phyloP scores from a whole-genome alignment of 2,329 filamentous ascomycete species.

The Bertia moriformis region DNA sequence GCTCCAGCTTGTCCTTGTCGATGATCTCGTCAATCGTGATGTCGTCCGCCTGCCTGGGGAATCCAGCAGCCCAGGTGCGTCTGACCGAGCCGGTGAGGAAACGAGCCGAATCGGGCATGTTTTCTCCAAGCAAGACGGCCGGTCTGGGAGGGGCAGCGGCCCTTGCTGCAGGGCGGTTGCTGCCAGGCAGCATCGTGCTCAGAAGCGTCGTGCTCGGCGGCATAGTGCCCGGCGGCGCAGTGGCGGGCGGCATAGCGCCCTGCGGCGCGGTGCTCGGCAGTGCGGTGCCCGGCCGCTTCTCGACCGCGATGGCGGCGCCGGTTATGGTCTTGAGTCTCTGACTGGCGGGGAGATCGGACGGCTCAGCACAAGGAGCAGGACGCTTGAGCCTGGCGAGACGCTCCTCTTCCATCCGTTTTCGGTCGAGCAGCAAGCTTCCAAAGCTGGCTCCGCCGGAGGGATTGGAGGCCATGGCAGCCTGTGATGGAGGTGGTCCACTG shows the following conservation, averaged over 20 bases:
- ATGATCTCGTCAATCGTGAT: conserved; percentile 81
- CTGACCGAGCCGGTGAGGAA: conserved; percentile 51
- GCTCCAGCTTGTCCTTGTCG: conserved; percentile 54
- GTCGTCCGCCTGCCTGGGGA: conserved; percentile 47
- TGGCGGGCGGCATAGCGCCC: background rate
- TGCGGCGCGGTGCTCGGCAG: background rate
- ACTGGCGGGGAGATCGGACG: conserved; percentile 4
- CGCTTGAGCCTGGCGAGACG: conserved; percentile 58
- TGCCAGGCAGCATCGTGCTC: background rate
- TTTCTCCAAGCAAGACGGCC: background rate
- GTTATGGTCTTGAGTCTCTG: background rate
- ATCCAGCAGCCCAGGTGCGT: conserved; percentile 63
- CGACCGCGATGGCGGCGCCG: background rate
- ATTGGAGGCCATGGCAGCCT: too few relatives aligned
- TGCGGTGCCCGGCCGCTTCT: too few relatives aligned
- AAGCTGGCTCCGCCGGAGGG: background rate
- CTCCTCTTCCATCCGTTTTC: conserved; percentile 75
- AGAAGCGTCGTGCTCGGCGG: conserved; percentile 1
- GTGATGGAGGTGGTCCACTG: too few relatives aligned
- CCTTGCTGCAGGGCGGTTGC: too few relatives aligned
- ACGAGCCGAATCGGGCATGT: conserved; percentile 20
- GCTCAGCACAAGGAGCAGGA: conserved; percentile 32
- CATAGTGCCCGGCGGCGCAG: background rate
- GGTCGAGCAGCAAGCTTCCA: conserved; percentile 36
- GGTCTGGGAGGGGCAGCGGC: background rate